A percentile compares a stretch with the other conserved stretches of the same genome.
These are phyloP conservation scores for Penicillium vulpinum DNA, from an alignment of 2,329 filamentous ascomycete genomes.

Conservation along the genomic window DNA sequence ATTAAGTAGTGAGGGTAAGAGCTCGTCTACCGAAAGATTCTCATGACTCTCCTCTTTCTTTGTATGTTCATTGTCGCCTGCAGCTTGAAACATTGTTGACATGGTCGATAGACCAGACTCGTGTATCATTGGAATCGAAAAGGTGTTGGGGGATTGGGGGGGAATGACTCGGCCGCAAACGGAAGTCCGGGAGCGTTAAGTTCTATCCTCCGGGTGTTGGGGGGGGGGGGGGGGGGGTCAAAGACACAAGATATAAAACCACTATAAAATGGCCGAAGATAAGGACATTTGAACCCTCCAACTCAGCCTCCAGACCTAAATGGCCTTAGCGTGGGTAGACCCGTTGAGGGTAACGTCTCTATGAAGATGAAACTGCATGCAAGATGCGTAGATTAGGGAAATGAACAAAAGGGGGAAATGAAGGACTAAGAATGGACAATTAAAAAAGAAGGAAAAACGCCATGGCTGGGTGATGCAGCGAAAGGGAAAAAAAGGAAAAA, in stretches of 20 bases:
- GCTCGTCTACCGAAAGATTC: conserved; percentile 10
- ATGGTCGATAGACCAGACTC: conserved; percentile 4
- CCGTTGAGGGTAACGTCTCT: conserved; percentile 20
- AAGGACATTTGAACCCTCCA: conserved; percentile 7
- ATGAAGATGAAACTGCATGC: neutral
- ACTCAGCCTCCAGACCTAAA: neutral
- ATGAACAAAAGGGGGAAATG: conserved; percentile 2
- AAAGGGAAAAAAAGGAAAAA: neutral
- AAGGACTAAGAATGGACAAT: neutral
- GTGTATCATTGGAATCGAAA: neutral
- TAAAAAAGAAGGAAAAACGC: neutral
- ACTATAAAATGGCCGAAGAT: conserved; percentile 1
- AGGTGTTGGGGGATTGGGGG: neutral
- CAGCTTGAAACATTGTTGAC: conserved; percentile 12
- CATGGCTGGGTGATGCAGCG: conserved; percentile 3
- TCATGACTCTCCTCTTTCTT: neutral
- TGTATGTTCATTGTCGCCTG: conserved; percentile 12
- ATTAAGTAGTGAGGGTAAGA: conserved; percentile 13
- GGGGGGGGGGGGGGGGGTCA: conserved; percentile 1
- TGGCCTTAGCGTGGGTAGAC: conserved; percentile 23
- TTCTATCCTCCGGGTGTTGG: neutral
- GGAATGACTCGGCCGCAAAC: conserved; percentile 9
- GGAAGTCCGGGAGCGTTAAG: neutral
- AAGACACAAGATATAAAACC: neutral
- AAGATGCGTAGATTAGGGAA: neutral